phyloP scores from a whole-genome alignment of 2,329 filamentous ascomycete species.

The Achaetomium macrosporum region DNA sequence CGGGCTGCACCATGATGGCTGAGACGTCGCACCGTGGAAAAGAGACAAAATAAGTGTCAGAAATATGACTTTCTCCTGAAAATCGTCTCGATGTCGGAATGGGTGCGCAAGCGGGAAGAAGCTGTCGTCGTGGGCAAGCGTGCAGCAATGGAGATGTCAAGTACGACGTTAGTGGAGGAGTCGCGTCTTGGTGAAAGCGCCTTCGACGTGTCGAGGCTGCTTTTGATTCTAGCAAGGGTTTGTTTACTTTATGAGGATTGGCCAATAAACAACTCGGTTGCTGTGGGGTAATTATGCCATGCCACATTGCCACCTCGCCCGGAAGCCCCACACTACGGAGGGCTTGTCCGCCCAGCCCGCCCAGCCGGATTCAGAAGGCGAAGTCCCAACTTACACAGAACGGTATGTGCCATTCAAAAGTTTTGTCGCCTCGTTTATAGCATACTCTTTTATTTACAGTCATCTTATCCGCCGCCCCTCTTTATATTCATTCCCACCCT shows the following conservation, averaged over 20 bases:
- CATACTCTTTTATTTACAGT: too few species aligned
- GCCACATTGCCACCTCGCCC: too few species aligned
- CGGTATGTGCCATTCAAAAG: too few species aligned
- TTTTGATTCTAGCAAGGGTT: constrained; percentile 15
- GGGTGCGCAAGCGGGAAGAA: neutral
- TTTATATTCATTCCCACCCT: too few species aligned
- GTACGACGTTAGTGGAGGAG: constrained; percentile 7
- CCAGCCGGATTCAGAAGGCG: too few species aligned
- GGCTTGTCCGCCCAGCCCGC: too few species aligned
- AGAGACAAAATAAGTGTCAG: neutral
- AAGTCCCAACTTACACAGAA: too few species aligned
- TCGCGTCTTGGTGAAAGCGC: constrained; percentile 12
- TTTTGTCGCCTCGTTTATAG: too few species aligned
- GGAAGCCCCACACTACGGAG: too few species aligned
- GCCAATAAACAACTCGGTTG: constrained; percentile 18
- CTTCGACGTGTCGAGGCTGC: constrained; percentile 6
- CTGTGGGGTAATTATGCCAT: too few species aligned
- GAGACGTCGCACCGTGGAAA: constrained; percentile 1
- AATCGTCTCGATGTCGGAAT: neutral
- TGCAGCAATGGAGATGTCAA: neutral
- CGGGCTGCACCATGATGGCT: constrained; percentile 56
- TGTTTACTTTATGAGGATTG: constrained; percentile 25
- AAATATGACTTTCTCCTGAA: neutral
- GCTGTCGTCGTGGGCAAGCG: neutral
- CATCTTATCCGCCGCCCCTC: too few species aligned